These are phyloP conservation scores for Metarhizium sp. DNA, from an alignment of 2,329 filamentous ascomycete genomes.

Conservation along the genomic window DNA sequence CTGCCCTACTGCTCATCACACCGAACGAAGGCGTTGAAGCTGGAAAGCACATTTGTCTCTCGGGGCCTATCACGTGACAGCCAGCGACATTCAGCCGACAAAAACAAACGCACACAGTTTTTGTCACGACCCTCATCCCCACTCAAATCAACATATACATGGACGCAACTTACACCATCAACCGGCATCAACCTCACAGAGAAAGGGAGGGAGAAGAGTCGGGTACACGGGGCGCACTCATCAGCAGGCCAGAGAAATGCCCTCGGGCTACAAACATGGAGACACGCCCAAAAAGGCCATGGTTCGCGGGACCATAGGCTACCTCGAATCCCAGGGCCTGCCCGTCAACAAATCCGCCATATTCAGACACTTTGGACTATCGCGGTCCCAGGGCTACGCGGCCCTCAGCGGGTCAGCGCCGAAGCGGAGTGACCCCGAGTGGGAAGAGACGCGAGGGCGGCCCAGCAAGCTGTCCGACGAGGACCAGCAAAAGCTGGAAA, in stretches of 20 bases:
- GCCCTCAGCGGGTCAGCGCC: conserved; percentile 23
- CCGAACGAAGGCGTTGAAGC: no score
- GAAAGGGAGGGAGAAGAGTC: background rate
- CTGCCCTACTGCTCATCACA: no score
- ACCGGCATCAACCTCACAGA: background rate
- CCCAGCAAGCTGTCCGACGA: conserved; percentile 24
- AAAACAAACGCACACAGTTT: background rate
- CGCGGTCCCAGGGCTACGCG: conserved; percentile 27
- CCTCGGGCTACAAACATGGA: conserved; percentile 24
- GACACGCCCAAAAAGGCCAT: conserved; percentile 29
- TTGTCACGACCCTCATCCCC: background rate
- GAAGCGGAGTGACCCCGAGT: conserved; percentile 26
- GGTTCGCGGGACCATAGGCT: conserved; percentile 29
- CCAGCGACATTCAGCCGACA: background rate
- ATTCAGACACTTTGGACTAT: conserved; percentile 28
- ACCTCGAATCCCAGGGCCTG: conserved; percentile 27
- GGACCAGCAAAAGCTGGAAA: conserved; percentile 27
- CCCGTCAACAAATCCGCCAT: conserved; percentile 30
- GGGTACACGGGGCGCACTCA: no score
- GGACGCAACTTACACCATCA: background rate
- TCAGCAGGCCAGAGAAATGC: background rate
- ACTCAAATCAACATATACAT: background rate
- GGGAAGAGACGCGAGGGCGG: conserved; percentile 28
- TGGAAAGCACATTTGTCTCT: no score
- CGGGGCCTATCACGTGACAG: conserved; percentile 9